Evolutionary conservation across 169 alveolate genomes (phyloP).

Genomic region (Perkinsus chesapeaki): DNA sequence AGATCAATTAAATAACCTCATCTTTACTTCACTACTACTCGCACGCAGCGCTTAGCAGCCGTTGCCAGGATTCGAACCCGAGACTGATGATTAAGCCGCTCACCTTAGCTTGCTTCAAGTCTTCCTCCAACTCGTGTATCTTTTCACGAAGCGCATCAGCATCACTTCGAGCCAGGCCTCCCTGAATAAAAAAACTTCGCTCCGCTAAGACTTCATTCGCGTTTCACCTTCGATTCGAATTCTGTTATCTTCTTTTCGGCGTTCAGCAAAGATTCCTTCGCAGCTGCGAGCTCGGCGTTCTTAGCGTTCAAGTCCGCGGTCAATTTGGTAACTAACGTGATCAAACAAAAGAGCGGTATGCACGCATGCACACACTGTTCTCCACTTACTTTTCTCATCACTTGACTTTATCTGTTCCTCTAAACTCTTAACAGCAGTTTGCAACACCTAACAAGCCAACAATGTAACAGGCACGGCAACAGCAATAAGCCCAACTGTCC

Average conservation of each 20-base stretch:
- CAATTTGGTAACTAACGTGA: neutral
- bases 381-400: neutral
- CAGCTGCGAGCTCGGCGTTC: neutral
- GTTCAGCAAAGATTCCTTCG: neutral
- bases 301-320: neutral
- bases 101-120: neutral
- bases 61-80: constrained; percentile 1
- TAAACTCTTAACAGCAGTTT: neutral
- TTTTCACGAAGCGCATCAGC: neutral
- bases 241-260: neutral
- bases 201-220: neutral
- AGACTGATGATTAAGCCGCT: neutral
- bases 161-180: neutral
- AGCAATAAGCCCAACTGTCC: neutral
- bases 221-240: neutral
- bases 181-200: neutral
- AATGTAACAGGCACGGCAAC: neutral
- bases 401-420: neutral
- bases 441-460: neutral
- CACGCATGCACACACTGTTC: neutral
- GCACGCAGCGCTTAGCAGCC: too few species aligned
- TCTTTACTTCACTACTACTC: too few species aligned
- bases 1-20: too few species aligned
- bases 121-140: neutral
- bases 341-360: neutral